Conservation (phyloP, 176 grass and related monocot genomes). For the Metroxylon sagu region DNA sequence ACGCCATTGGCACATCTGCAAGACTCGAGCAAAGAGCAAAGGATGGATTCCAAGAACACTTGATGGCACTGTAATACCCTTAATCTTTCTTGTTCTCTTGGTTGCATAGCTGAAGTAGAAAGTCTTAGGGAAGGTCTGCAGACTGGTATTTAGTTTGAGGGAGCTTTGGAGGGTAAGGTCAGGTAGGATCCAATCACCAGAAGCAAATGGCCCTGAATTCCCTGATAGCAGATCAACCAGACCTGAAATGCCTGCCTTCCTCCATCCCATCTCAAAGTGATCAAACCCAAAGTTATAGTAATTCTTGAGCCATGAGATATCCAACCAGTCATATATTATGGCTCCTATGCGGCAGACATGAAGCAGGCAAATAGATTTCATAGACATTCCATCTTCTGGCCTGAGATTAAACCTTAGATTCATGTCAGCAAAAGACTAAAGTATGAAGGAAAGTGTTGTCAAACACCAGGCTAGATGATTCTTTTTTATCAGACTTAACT, state of each 20-base stretch:
- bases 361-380: constrained; percentile 41
- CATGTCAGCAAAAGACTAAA: too few relatives aligned
- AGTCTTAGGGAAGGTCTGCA: constrained; percentile 41
- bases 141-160: constrained; percentile 29
- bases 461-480: too few relatives aligned
- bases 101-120: constrained; percentile 86
- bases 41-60: constrained; percentile 44
- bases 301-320: constrained; percentile 41
- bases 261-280: constrained; percentile 56
- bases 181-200: constrained; percentile 68
- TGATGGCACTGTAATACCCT: constrained; percentile 34
- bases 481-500: constrained; percentile 11
- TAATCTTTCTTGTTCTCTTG: constrained; percentile 23
- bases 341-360: constrained; percentile 45
- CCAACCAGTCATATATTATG: constrained; percentile 63
- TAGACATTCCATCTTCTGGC: constrained; percentile 29
- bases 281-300: constrained; percentile 86
- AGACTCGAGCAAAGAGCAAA: constrained; percentile 41
- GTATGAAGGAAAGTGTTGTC: too few relatives aligned
- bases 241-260: constrained; percentile 14
- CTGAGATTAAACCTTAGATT: constrained; percentile 4
- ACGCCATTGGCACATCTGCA: constrained; percentile 65
- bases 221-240: constrained; percentile 27
- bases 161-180: constrained; percentile 63
- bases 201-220: constrained; percentile 47